These are phyloP conservation scores for Penicillium decumbens DNA, from an alignment of 2,329 filamentous ascomycete species.

Conservation along the genomic window DNA sequence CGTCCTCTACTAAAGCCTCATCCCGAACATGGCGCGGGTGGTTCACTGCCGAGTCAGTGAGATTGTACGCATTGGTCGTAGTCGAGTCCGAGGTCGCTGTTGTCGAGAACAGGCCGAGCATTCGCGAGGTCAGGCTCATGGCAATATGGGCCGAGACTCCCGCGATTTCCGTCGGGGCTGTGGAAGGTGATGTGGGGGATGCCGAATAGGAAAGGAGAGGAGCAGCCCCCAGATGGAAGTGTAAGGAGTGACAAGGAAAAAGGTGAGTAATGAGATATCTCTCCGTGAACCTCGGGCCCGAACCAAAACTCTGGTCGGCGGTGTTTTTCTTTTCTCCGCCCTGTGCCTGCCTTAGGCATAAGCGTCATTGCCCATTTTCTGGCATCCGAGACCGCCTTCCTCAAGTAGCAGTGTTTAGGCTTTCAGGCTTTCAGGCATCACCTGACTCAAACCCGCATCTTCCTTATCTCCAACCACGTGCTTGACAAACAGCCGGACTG, in stretches of 20 bases:
- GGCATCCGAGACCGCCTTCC: not conserved
- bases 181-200: constrained; percentile 26
- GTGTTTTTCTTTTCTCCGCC: constrained; percentile 31
- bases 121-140: constrained; percentile 57
- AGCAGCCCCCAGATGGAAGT: constrained; percentile 15
- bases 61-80: not conserved
- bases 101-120: constrained; percentile 51
- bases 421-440: not conserved
- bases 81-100: constrained; percentile 30
- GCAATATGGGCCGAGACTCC: constrained; percentile 35
- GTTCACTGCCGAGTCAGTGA: not conserved
- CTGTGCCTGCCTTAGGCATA: not conserved
- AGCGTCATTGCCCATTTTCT: not conserved
- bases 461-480: not conserved
- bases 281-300: constrained; percentile 10
- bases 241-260: constrained; percentile 19
- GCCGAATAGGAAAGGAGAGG: constrained; percentile 11
- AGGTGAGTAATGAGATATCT: not conserved
- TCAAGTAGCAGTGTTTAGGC: not conserved
- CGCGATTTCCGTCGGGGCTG: constrained; percentile 24
- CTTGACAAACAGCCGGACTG: not conserved
- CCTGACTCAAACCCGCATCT: not conserved
- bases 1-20: constrained; percentile 45
- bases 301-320: constrained; percentile 33
- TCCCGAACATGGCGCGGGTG: constrained; percentile 24